Base-by-base conservation (phyloP, 306 rosid species). In the Morella rubra region DNA sequence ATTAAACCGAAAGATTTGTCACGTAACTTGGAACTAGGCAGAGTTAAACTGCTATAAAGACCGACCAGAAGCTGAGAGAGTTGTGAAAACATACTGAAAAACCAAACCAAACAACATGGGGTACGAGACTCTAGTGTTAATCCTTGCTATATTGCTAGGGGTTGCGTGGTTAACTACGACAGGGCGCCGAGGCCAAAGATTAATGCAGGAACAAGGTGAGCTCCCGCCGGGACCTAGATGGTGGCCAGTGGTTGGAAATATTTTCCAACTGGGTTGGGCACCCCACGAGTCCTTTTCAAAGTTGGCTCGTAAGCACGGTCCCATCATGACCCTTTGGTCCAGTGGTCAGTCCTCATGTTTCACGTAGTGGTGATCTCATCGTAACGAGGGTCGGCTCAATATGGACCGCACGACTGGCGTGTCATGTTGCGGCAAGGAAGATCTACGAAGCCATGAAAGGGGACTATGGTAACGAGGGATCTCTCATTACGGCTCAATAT, bases 361-460 rank as follows among this genome's bases (percentile, higher is more conserved):
- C n/a, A n/a, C n/a, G n/a, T n/a, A n/a, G 93, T 93, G 22, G 98
- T 93, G 10, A 62, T 90, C 44, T 93, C 97, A 0, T 88, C 96
- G n/a, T n/a, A n/a, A n/a, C n/a, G n/a, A n/a, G n/a, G n/a, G n/a
- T n/a, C n/a, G n/a, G n/a, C n/a, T n/a, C n/a, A n/a, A n/a, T n/a
- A n/a, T n/a, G n/a, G n/a, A n/a, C n/a, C n/a, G n/a, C n/a, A n/a
- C n/a, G n/a, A n/a, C n/a, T n/a, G n/a, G n/a, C n/a, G n/a, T n/a
- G n/a, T n/a, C n/a, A n/a, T n/a, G n/a, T n/a, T n/a, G n/a, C n/a
- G n/a, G n/a, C n/a, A n/a, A n/a, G n/a, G n/a, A n/a, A 90, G 74
- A 87, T 93, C 3, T 93, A 93, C 15, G 97, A 93, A 76, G 66
- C 96, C 65, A 91, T 93, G 98, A 93, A 72, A 45, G 98, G 96